Evolutionary conservation across 2,329 filamentous ascomycete species (phyloP), one percentile per base, ranked within the genome.

Genomic region (Colletotrichum brevisporum): DNA sequence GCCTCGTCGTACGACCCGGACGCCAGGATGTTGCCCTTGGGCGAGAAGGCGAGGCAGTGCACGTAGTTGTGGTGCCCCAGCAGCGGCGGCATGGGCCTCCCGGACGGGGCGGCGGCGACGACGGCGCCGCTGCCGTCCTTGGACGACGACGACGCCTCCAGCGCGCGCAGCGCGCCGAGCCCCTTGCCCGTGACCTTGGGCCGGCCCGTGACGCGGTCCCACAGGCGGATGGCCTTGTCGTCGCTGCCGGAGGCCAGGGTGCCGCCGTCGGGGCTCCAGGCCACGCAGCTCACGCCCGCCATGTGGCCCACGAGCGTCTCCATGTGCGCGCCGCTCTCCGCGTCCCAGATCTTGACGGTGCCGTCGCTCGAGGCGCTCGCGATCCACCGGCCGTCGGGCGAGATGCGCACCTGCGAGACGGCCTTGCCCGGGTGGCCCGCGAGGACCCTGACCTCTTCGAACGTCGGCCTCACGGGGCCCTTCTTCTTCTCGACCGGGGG

Each of bases 1-100:
- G 96, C 96, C 83, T 99, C 96, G 74, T 99, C 96, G 81, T 98
- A 98, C 72, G 93, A 97, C 13, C 96, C 96, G 73, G 93, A 97
- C 16, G 95, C 96, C 41, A 99, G 88, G 77, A 98, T 97, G 77
- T 99, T 99, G 26, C 96, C 96, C 79, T 98, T 98, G 2, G 96
- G 96, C n/a, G 94, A 95, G 80, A 98, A 98, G 6, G 95, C 94
- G 41, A 99, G 85, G 58, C 92, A 94, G 81, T 97, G 97, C 39
- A 99, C 91, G 80, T 98, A 98, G 81, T 97, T 98, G 80, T 98
- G 94, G 76, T 99, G 96, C 2, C 96, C 95, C 26, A 92, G 86
- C 73, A 98, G 84, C 5, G 89, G 88, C 2, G 84, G 83, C 74
- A 84, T 83, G 31, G 85, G 84, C 4, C 71, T 60, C 61, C 15